Conservation (phyloP, 2,329 filamentous ascomycete species). For the Sclerotinia glacialis region DNA sequence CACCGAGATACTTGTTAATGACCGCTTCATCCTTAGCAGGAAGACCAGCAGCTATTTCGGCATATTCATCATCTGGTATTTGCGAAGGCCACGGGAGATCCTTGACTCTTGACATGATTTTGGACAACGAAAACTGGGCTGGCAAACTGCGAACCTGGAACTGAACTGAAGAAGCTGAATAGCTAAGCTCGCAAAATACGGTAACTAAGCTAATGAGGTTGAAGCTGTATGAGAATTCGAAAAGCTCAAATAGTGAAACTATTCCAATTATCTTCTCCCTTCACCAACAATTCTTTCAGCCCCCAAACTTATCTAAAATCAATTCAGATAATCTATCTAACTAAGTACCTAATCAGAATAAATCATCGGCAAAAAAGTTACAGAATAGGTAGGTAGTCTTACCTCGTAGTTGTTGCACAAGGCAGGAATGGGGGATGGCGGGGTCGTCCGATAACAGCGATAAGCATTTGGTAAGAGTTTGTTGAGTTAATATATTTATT, state of each 20-base stretch:
- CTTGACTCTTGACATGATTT: slow-evolving; percentile 32
- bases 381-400: slow-evolving; percentile 9
- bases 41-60: slow-evolving; percentile 54
- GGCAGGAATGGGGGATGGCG: slow-evolving; percentile 15
- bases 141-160: background rate
- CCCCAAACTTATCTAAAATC: background rate
- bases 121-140: background rate
- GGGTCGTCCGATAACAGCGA: slow-evolving; percentile 15
- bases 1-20: slow-evolving; percentile 76
- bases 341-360: background rate
- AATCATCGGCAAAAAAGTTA: slow-evolving; percentile 9
- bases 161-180: background rate
- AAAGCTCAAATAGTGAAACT: background rate
- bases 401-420: background rate
- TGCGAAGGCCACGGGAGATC: slow-evolving; percentile 36
- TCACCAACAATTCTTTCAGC: background rate
- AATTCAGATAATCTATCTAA: background rate
- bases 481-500: background rate
- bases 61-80: slow-evolving; percentile 55
- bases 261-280: background rate
- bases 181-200: background rate
- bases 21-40: slow-evolving; percentile 66
- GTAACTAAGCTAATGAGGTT: background rate
- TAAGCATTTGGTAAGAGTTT: slow-evolving; percentile 9
- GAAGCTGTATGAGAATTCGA: background rate